Conservation (phyloP, 2,329 filamentous ascomycete species). For the Ceratocystis destructans region DNA sequence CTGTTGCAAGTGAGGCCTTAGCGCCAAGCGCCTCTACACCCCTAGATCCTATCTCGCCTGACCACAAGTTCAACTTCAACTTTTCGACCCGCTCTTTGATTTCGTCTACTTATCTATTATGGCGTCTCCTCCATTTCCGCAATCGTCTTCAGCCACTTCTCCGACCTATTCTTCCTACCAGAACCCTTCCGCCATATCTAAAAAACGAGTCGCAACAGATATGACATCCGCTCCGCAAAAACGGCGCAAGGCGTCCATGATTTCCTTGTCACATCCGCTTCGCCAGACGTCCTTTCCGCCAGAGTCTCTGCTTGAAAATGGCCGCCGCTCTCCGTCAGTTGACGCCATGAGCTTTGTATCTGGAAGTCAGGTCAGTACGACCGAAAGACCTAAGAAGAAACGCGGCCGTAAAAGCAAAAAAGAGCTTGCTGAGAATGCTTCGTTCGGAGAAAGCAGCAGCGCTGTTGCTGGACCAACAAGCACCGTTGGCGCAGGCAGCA, state of each 20-base stretch:
- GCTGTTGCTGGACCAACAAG: constrained; percentile 28
- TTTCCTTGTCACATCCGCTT: constrained; percentile 53
- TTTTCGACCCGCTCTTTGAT: neutral
- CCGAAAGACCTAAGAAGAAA: constrained; percentile 40
- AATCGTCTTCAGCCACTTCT: constrained; percentile 41
- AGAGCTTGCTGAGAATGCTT: constrained; percentile 33
- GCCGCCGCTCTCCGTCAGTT: constrained; percentile 48
- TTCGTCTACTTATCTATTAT: constrained; percentile 24
- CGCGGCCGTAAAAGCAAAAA: constrained; percentile 48
- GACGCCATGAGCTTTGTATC: constrained; percentile 48
- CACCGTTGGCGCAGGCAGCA: constrained; percentile 33
- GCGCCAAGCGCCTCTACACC: neutral
- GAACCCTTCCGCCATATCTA: constrained; percentile 36
- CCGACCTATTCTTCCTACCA: constrained; percentile 40
- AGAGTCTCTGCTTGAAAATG: constrained; percentile 26
- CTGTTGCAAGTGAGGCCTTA: neutral
- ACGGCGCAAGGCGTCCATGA: constrained; percentile 56
- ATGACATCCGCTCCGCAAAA: constrained; percentile 40
- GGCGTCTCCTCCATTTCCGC: constrained; percentile 43
- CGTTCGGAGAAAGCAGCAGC: constrained; percentile 32
- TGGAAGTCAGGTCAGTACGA: constrained; percentile 43
- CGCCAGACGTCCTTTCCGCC: constrained; percentile 73
- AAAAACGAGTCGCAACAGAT: constrained; percentile 47
- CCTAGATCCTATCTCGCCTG: neutral
- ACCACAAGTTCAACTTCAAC: neutral